phyloP scores from a whole-genome alignment of 768 basidiomycete species.

The Gloeophyllum trabeum region DNA sequence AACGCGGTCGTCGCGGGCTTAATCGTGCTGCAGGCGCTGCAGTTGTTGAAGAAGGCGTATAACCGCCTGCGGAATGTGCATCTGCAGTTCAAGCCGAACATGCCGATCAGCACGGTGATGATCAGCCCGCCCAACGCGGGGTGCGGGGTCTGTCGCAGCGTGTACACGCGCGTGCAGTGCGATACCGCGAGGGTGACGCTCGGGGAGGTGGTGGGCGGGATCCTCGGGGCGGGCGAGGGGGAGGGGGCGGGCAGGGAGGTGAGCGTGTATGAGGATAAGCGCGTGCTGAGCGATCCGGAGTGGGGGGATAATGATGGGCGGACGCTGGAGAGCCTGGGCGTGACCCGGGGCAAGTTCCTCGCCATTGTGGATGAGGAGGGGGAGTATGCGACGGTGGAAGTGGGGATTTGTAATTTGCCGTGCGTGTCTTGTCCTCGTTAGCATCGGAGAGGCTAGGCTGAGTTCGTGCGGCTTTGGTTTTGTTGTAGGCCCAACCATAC shows the following conservation, averaged over 20 bases:
- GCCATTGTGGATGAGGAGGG: constrained; percentile 85
- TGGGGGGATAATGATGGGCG: constrained; percentile 82
- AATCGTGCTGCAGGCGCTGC: constrained; percentile 87
- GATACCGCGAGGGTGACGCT: constrained; percentile 63
- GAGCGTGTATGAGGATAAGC: constrained; percentile 78
- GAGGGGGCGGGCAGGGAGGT: constrained; percentile 41
- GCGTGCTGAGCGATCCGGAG: constrained; percentile 85
- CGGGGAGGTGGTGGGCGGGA: constrained; percentile 56
- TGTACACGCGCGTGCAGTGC: constrained; percentile 64
- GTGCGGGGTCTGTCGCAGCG: constrained; percentile 83
- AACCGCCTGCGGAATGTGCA: constrained; percentile 62
- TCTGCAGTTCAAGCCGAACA: constrained; percentile 63
- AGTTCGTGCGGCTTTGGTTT: neutral
- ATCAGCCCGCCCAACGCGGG: constrained; percentile 59
- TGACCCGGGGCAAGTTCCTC: constrained; percentile 78
- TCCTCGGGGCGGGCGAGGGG: constrained; percentile 42
- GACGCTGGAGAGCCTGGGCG: constrained; percentile 72
- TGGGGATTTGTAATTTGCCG: constrained; percentile 63
- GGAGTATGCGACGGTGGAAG: constrained; percentile 56
- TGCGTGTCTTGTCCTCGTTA: constrained; percentile 26
- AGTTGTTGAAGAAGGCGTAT: constrained; percentile 63
- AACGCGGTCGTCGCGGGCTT: constrained; percentile 95
- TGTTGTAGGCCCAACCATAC: constrained; percentile 43
- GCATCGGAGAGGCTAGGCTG: too few relatives aligned
- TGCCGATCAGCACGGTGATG: constrained; percentile 64